A percentile compares a stretch with the other conserved stretches of the same genome.
Evolutionary conservation across 768 basidiomycete species (phyloP).

Genomic region (Lactarius hatsudake): DNA sequence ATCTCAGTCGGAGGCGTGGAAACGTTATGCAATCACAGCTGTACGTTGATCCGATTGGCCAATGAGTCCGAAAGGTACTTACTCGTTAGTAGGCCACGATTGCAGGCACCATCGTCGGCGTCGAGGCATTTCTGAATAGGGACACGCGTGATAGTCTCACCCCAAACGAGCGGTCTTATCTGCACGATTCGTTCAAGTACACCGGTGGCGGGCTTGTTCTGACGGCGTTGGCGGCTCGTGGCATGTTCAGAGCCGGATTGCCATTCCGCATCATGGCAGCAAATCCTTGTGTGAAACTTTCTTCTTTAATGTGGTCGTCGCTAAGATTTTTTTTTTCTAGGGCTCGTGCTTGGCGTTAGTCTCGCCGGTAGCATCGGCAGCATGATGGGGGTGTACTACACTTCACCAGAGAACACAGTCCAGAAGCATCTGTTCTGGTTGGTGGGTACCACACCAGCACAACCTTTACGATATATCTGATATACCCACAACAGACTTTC

Average conservation of each 20-base stretch:
- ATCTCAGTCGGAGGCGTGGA: conserved; percentile 44
- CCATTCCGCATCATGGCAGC: conserved; percentile 75
- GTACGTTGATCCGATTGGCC: conserved; percentile 36
- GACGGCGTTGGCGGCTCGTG: conserved; percentile 77
- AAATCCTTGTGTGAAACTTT: conserved; percentile 63
- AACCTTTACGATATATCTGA: background rate
- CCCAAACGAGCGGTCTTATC: conserved; percentile 57
- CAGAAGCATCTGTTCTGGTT: conserved; percentile 84
- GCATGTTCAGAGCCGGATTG: conserved; percentile 59
- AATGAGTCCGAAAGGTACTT: conserved; percentile 3
- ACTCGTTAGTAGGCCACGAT: conserved; percentile 54
- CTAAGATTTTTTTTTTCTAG: conserved; percentile 34
- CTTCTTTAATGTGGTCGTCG: background rate
- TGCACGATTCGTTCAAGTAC: conserved; percentile 79
- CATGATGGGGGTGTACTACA: conserved; percentile 82
- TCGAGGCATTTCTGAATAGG: conserved; percentile 68
- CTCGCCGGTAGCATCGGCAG: conserved; percentile 76
- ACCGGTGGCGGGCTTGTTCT: conserved; percentile 76
- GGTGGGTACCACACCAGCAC: conserved; percentile 39
- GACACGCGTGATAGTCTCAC: conserved; percentile 72
- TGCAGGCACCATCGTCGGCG: conserved; percentile 62
- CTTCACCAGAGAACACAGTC: conserved; percentile 69
- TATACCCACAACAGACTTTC: conserved; percentile 53
- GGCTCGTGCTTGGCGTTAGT: conserved; percentile 81
- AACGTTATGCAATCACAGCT: conserved; percentile 50